phyloP scores from a whole-genome alignment of 164 flowering plant species.

The Paratinospora sagittata region DNA sequence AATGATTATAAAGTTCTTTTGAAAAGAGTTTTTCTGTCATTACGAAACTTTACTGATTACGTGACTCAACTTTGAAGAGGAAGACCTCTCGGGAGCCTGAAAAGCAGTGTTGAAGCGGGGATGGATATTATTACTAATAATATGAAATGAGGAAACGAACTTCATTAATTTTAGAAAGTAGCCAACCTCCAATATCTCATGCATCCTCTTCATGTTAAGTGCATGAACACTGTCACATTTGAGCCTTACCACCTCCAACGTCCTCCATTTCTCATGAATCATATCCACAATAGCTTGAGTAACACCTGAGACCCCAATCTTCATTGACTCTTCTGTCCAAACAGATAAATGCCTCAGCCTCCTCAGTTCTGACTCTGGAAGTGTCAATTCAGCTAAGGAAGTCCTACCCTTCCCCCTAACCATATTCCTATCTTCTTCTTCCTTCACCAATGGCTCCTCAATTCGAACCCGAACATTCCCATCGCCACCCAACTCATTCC shows the following conservation, averaged over 20 bases:
- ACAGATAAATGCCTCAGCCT: conserved; percentile 68
- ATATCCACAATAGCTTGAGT: conserved; percentile 60
- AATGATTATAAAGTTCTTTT: too few relatives aligned
- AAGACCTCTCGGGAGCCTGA: too few relatives aligned
- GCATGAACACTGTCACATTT: conserved; percentile 76
- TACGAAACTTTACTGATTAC: too few relatives aligned
- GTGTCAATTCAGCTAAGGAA: conserved; percentile 67
- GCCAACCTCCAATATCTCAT: conserved; percentile 88
- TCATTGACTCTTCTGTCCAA: conserved; percentile 51
- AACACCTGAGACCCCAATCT: conserved; percentile 62
- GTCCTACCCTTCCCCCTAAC: conserved; percentile 40
- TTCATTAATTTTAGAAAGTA: conserved; percentile 6
- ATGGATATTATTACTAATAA: background rate
- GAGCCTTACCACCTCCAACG: conserved; percentile 70
- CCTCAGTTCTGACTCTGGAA: conserved; percentile 66
- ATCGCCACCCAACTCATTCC: conserved; percentile 28
- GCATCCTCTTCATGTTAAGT: conserved; percentile 87
- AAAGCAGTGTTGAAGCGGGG: too few relatives aligned
- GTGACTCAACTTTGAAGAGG: too few relatives aligned
- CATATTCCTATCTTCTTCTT: conserved; percentile 25
- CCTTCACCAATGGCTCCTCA: conserved; percentile 47
- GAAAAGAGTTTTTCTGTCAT: too few relatives aligned
- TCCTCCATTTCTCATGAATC: conserved; percentile 81
- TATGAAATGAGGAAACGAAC: background rate
- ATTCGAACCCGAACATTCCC: conserved; percentile 72